Conservation (phyloP, 371 early-diverging fungal species). For the Mortierella sp. region DNA sequence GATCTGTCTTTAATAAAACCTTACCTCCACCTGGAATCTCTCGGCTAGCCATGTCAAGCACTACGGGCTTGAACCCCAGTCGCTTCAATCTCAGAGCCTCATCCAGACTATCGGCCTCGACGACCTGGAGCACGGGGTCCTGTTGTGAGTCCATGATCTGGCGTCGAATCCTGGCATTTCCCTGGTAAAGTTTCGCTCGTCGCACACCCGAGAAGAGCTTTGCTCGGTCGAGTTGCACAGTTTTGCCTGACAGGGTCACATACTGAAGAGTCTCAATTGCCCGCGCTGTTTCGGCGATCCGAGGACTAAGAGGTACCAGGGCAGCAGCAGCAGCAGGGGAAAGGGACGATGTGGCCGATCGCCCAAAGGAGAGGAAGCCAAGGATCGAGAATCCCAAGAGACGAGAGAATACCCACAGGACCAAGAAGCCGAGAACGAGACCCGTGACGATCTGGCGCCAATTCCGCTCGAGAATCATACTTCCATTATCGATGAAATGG, state of each 20-base stretch:
- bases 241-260: conserved; percentile 22
- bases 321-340: conserved; percentile 7
- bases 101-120: conserved; percentile 50
- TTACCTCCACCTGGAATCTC: conserved; percentile 56
- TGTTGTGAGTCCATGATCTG: conserved; percentile 48
- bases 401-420: conserved; percentile 1
- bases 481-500: no score
- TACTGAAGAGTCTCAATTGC: conserved; percentile 40
- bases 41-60: conserved; percentile 57
- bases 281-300: conserved; percentile 44
- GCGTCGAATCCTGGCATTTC: conserved; percentile 30
- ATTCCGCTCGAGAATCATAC: conserved; percentile 28
- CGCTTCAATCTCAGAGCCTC: conserved; percentile 53
- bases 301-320: conserved; percentile 17
- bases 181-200: conserved; percentile 40
- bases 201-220: conserved; percentile 48
- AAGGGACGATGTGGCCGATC: conserved; percentile 2
- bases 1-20: neutral
- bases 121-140: conserved; percentile 47
- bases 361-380: conserved; percentile 7
- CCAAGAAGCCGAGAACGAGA: conserved; percentile 10
- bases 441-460: conserved; percentile 27
- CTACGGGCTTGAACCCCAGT: conserved; percentile 53
- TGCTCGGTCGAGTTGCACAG: conserved; percentile 27
- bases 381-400: conserved; percentile 10